Base-by-base conservation (phyloP, 768 basidiomycete species). In the Hortiboletus campestris region DNA sequence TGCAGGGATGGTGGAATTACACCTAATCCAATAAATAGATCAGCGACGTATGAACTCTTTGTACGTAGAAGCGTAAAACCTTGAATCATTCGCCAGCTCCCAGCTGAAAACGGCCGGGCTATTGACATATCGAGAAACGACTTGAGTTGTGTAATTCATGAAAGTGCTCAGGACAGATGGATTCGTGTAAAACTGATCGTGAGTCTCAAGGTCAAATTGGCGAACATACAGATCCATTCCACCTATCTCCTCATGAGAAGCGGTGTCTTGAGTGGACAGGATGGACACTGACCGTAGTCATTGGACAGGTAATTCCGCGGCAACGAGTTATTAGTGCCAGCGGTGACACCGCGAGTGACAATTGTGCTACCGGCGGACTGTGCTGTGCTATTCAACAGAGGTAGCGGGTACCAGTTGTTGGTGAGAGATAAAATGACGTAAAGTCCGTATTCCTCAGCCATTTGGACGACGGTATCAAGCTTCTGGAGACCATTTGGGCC, bases 151-250 rank as follows among this genome's bases (percentile, higher is more conserved):
- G 55, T 82, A 86, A 57, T 86, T 82, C 72, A 76, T 73, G 68
- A 85, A 88, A 7, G 78, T 68, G 3, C 72, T 60, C 38, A 83
- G 70, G 31, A 86, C 69, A 13, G 73, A 76, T 43, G 75, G 65
- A 56, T 85, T 74, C 13, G 74, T 75, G 67, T 80, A 88, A 65
- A 88, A 88, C 46, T 81, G 75, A 55, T 85, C 84, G 64, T 88
- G 85, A 38, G 68, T 57, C 16, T 56, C 42, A 1, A 56, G 46
- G 20, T 74, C 63, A 77, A 80, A 66, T 75, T 74, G 59, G 49
- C 81, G 78, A 49, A 87, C 81, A 64, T 87, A 88, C 14, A 76
- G 66, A 66, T 88, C 86, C 83, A 85, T 85, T 34, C 85, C 84
- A 46, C 84, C 84, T 84, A 51, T 55, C 48, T 51, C 19, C 29